These are phyloP conservation scores for Euphorbia schlechtendalii DNA, from an alignment of 441 rosid genomes.

Conservation along the genomic window DNA sequence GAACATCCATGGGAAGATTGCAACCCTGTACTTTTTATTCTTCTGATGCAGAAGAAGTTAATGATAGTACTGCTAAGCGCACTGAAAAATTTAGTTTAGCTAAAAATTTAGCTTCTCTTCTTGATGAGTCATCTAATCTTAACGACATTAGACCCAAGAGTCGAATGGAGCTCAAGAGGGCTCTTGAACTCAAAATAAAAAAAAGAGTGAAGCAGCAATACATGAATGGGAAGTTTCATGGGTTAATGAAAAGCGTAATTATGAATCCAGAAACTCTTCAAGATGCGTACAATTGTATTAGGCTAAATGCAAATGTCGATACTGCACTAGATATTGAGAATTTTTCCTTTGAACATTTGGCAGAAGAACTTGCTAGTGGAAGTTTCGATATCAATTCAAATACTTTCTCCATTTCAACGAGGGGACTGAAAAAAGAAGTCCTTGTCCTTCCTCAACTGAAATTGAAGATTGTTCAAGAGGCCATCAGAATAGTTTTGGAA, in stretches of 20 bases:
- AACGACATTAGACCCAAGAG: slow-evolving; percentile 39
- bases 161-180: slow-evolving; percentile 67
- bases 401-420: slow-evolving; percentile 48
- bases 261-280: slow-evolving; percentile 61
- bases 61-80: slow-evolving; percentile 22
- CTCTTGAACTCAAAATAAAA: slow-evolving; percentile 58
- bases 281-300: slow-evolving; percentile 60
- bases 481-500: slow-evolving; percentile 71
- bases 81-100: slow-evolving; percentile 42
- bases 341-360: slow-evolving; percentile 40
- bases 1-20: slow-evolving; percentile 14
- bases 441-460: slow-evolving; percentile 67
- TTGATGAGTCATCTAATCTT: slow-evolving; percentile 45
- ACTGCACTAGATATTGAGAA: slow-evolving; percentile 19
- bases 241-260: slow-evolving; percentile 53
- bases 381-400: slow-evolving; percentile 50
- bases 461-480: slow-evolving; percentile 71
- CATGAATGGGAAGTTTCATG: slow-evolving; percentile 51
- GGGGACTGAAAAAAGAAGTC: slow-evolving; percentile 55
- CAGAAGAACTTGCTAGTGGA: slow-evolving; percentile 54
- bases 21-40: slow-evolving; percentile 27
- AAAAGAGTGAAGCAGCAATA: slow-evolving; percentile 76
- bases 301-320: slow-evolving; percentile 63
- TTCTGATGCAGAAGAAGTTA: slow-evolving; percentile 23
- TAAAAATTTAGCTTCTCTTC: slow-evolving; percentile 49